These are phyloP conservation scores for Toxicodendron radicans DNA, from an alignment of 345 rosid species.

Conservation along the genomic window DNA sequence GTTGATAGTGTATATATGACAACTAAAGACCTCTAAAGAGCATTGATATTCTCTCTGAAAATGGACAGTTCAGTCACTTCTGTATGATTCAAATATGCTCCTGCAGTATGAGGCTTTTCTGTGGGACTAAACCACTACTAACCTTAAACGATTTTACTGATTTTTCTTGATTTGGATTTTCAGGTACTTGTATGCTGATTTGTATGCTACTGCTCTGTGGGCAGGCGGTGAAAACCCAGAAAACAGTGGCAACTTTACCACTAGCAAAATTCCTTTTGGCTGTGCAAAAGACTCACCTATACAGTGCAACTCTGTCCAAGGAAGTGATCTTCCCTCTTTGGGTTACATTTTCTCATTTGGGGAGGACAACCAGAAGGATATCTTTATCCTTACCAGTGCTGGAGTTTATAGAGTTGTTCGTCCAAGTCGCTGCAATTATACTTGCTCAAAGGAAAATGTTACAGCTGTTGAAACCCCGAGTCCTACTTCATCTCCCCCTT, in stretches of 20 bases:
- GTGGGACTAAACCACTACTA: not conserved
- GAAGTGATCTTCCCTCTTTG: constrained; percentile 52
- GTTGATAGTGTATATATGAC: not conserved
- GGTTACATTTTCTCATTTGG: constrained; percentile 82
- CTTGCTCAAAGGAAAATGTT: constrained; percentile 70
- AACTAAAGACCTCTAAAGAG: not conserved
- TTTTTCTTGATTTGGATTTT: not conserved
- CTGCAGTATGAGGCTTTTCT: not conserved
- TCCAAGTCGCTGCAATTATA: constrained; percentile 80
- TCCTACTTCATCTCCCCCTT: constrained; percentile 45
- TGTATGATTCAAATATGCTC: not conserved
- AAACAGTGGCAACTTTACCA: constrained; percentile 75
- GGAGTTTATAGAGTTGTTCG: constrained; percentile 82
- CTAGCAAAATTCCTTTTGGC: constrained; percentile 47
- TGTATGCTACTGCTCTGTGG: constrained; percentile 71
- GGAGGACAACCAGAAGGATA: constrained; percentile 78
- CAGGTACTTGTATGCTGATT: constrained; percentile 90
- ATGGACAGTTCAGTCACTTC: not conserved
- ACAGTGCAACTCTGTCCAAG: constrained; percentile 53
- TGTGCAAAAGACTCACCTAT: constrained; percentile 78
- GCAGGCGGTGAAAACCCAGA: constrained; percentile 62
- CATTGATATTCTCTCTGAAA: not conserved
- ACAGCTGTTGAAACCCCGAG: constrained; percentile 33
- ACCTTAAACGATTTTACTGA: not conserved
- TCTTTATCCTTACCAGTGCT: constrained; percentile 55